A percentile compares a stretch with the other conserved stretches of the same genome.
These are phyloP conservation scores for Glycine soja DNA, from an alignment of 306 rosid species.

Conservation along the genomic window DNA sequence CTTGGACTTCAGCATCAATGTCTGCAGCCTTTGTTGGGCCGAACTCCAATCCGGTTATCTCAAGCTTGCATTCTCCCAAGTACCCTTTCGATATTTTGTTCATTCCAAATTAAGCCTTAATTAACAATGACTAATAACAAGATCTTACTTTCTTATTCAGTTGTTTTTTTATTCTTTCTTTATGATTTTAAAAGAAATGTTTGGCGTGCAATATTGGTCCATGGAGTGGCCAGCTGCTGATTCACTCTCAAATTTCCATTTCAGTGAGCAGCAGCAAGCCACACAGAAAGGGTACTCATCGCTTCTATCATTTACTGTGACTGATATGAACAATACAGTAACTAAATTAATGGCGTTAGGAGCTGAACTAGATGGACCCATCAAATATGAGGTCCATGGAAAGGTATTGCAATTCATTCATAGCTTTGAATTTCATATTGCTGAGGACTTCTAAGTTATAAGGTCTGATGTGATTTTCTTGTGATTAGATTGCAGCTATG, in stretches of 20 bases:
- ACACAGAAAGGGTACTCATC: slow-evolving; percentile 72
- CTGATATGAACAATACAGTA: slow-evolving; percentile 68
- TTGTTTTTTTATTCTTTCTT: too few relatives aligned
- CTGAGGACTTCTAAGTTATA: not conserved
- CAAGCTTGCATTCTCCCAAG: slow-evolving; percentile 78
- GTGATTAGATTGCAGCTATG: slow-evolving; percentile 76
- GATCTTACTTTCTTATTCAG: too few relatives aligned
- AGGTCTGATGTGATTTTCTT: slow-evolving; percentile 34
- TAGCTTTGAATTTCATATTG: not conserved
- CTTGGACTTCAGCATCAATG: slow-evolving; percentile 74
- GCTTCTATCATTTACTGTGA: slow-evolving; percentile 76
- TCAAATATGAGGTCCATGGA: slow-evolving; percentile 77
- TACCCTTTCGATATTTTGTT: slow-evolving; percentile 55
- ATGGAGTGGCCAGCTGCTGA: too few relatives aligned
- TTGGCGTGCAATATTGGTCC: too few relatives aligned
- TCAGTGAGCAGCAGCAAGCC: slow-evolving; percentile 72
- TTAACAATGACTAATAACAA: too few relatives aligned
- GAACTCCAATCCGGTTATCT: slow-evolving; percentile 91
- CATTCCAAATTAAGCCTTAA: not conserved
- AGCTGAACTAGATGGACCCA: slow-evolving; percentile 85
- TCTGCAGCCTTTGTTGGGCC: slow-evolving; percentile 85
- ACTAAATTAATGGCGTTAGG: slow-evolving; percentile 73
- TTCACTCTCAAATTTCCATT: slow-evolving; percentile 37
- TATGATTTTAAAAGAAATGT: too few relatives aligned
- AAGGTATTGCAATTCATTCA: slow-evolving; percentile 55